Conservation (phyloP, 805 yeast species). For the Ogataea saltuana region DNA sequence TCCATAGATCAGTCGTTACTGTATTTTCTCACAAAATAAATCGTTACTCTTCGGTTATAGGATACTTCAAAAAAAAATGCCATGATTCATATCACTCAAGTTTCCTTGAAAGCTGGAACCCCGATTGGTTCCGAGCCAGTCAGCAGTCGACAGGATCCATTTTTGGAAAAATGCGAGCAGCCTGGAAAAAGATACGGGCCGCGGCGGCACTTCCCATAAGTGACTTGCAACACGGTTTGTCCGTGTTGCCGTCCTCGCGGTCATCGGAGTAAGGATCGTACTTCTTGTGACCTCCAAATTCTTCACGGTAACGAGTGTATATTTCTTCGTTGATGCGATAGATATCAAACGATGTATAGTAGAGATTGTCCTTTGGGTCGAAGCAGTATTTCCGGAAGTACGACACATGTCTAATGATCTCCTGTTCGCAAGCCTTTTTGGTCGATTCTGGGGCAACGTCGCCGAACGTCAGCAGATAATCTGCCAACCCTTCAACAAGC, state of each 20-base stretch:
- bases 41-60: too few species aligned
- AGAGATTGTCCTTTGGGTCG: conserved; percentile 60
- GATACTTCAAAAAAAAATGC: too few species aligned
- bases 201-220: conserved; percentile 68
- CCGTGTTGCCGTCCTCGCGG: conserved; percentile 39
- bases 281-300: conserved; percentile 56
- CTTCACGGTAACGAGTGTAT: conserved; percentile 49
- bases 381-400: conserved; percentile 58
- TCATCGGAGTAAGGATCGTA: conserved; percentile 55
- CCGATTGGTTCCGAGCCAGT: too few species aligned
- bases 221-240: conserved; percentile 38
- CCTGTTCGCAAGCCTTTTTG: conserved; percentile 37
- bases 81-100: too few species aligned
- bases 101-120: too few species aligned
- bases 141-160: conserved; percentile 26
- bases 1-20: too few species aligned
- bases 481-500: conserved; percentile 66
- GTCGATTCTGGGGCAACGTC: conserved; percentile 38
- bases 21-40: too few species aligned
- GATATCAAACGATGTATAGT: conserved; percentile 60
- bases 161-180: conserved; percentile 54
- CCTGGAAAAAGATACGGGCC: conserved; percentile 68
- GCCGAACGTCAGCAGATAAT: conserved; percentile 55
- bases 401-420: conserved; percentile 53
- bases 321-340: conserved; percentile 50